Evolutionary conservation across 192 early-diverging fungal species (phyloP).

Genomic region (Linnemannia elongata): DNA sequence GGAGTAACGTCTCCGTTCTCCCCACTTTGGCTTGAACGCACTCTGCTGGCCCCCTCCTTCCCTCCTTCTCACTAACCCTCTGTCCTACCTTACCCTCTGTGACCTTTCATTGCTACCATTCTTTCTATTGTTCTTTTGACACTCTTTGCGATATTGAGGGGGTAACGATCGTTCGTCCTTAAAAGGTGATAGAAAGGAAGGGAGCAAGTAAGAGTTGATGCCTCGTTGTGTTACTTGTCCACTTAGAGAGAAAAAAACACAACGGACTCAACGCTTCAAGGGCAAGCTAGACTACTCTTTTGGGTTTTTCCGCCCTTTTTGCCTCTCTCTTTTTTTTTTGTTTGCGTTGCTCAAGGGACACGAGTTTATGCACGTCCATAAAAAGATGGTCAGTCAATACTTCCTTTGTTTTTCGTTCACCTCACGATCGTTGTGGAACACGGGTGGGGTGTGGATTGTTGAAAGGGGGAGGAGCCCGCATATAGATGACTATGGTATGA

Average conservation of each 20-base stretch:
- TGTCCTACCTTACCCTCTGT: background rate
- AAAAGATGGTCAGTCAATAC: background rate
- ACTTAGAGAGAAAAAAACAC: background rate
- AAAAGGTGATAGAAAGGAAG: background rate
- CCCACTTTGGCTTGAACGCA: slow-evolving; percentile 1
- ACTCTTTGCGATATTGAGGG: background rate
- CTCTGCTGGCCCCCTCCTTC: background rate
- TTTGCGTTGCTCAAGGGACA: background rate
- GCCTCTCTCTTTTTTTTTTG: background rate
- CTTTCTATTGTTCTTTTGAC: background rate
- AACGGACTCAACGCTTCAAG: background rate
- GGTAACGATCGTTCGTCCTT: background rate
- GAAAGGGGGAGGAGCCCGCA: background rate
- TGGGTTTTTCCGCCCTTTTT: background rate
- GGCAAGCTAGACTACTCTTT: background rate
- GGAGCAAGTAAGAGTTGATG: background rate
- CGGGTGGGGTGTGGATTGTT: background rate
- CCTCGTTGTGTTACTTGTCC: background rate
- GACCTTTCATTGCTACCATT: background rate
- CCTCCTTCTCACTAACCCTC: background rate
- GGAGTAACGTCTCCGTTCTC: background rate
- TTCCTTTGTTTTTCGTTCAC: background rate
- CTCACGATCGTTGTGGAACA: background rate
- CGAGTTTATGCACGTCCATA: background rate
- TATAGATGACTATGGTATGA: too few species aligned